Evolutionary conservation across 1,139 yeast species (phyloP).

Genomic region (Candida gigantensis): DNA sequence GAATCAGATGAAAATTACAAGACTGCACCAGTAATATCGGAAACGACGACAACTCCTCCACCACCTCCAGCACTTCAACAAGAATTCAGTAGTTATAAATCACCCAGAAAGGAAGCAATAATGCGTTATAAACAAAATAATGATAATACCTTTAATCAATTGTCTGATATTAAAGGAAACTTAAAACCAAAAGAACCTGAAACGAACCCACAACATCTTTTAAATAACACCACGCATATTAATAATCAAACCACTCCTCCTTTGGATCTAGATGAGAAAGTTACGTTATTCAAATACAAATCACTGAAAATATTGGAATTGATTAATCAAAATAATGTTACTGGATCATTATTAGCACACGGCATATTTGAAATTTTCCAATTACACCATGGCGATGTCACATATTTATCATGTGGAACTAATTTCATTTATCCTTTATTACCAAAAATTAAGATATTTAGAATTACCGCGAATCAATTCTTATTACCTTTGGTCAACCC

Average conservation of each 20-base stretch:
- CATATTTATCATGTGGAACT: conserved; percentile 62
- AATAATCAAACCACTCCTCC: background rate
- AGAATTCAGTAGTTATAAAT: conserved; percentile 5
- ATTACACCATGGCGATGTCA: conserved; percentile 61
- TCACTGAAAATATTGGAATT: conserved; percentile 45
- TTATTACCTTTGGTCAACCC: conserved; percentile 70
- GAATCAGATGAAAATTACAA: background rate
- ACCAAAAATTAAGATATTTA: conserved; percentile 58
- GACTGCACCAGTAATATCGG: background rate
- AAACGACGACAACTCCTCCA: conserved; percentile 1
- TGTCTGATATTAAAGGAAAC: conserved; percentile 33
- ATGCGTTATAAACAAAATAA: conserved; percentile 40
- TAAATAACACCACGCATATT: background rate
- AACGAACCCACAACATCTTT: background rate
- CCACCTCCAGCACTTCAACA: conserved; percentile 1
- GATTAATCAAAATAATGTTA: conserved; percentile 31
- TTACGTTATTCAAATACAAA: conserved; percentile 37
- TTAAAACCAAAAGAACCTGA: conserved; percentile 16
- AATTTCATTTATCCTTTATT: conserved; percentile 61
- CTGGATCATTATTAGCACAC: conserved; percentile 55
- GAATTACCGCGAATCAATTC: conserved; percentile 54
- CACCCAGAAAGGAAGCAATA: conserved; percentile 42
- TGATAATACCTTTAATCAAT: conserved; percentile 24
- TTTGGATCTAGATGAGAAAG: conserved; percentile 36
- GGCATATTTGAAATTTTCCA: conserved; percentile 69